A percentile compares a stretch with the other conserved stretches of the same genome.
Evolutionary conservation across 2,329 filamentous ascomycete genomes (phyloP).

Genomic region (Trichoderma koningiopsis): DNA sequence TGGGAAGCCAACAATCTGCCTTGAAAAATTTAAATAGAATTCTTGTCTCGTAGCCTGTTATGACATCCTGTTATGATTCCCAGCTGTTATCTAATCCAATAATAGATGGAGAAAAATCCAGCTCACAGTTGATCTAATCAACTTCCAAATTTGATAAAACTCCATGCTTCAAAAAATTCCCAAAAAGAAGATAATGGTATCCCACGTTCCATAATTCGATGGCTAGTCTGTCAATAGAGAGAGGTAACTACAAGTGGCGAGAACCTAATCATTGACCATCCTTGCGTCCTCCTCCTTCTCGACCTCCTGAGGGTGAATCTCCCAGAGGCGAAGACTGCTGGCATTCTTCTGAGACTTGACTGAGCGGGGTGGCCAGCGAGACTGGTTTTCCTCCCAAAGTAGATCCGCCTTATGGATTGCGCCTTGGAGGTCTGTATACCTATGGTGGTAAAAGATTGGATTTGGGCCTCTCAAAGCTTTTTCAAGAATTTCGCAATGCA

Average conservation of each 20-base stretch:
- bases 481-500: background rate
- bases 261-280: slow-evolving; percentile 45
- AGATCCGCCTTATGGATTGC: slow-evolving; percentile 43
- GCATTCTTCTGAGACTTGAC: slow-evolving; percentile 27
- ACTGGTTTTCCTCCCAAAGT: slow-evolving; percentile 41
- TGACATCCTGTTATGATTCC: background rate
- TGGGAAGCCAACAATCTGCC: slow-evolving; percentile 60
- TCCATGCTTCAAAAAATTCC: background rate
- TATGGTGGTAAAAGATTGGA: slow-evolving; percentile 26
- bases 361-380: slow-evolving; percentile 40
- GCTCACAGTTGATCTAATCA: background rate
- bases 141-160: background rate
- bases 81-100: slow-evolving; percentile 10
- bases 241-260: slow-evolving; percentile 27
- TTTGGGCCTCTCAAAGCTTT: background rate
- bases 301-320: slow-evolving; percentile 39
- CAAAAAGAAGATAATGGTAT: background rate
- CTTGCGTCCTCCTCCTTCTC: slow-evolving; percentile 41
- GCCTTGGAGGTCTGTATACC: slow-evolving; percentile 39
- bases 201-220: background rate
- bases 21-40: slow-evolving; percentile 27
- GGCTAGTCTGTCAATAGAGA: slow-evolving; percentile 7
- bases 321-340: slow-evolving; percentile 38
- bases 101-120: slow-evolving; percentile 1
- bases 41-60: background rate